These are phyloP conservation scores for Trapa incisa DNA, from an alignment of 345 rosid species.

Conservation along the genomic window DNA sequence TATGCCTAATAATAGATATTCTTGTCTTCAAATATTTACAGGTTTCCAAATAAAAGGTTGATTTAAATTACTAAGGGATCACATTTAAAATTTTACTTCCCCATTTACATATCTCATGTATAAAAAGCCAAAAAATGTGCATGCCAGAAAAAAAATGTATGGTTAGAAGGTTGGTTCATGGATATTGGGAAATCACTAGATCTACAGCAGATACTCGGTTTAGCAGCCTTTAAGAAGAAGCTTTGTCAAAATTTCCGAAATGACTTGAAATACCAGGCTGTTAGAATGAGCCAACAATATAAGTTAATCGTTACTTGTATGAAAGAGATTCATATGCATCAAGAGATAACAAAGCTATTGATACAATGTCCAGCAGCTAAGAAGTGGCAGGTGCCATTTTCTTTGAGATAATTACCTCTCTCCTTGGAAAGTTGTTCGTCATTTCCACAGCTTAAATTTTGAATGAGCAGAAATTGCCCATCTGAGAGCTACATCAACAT, in stretches of 20 bases:
- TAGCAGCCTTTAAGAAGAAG: not conserved
- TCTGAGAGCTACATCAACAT: constrained; percentile 43
- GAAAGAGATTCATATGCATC: not conserved
- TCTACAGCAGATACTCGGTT: not conserved
- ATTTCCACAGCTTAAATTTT: constrained; percentile 33
- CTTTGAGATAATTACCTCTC: too few species aligned
- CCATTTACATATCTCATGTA: too few species aligned
- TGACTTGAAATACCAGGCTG: not conserved
- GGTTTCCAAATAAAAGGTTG: too few species aligned
- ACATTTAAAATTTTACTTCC: too few species aligned
- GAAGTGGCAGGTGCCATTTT: not conserved
- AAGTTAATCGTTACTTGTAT: not conserved
- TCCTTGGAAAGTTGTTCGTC: not conserved
- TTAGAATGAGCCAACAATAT: not conserved
- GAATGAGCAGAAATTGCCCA: constrained; percentile 34
- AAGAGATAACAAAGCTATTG: not conserved
- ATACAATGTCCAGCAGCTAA: constrained; percentile 16
- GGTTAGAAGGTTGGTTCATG: not conserved
- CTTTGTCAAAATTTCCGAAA: not conserved
- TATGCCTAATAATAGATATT: too few species aligned
- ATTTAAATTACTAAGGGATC: too few species aligned
- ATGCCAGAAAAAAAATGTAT: not conserved
- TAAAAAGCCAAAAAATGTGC: not conserved
- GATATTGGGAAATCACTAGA: not conserved
- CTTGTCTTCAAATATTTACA: too few species aligned